Conservation (phyloP, 495 filamentous ascomycete genomes). For the Recurvomyces mirabilis region DNA sequence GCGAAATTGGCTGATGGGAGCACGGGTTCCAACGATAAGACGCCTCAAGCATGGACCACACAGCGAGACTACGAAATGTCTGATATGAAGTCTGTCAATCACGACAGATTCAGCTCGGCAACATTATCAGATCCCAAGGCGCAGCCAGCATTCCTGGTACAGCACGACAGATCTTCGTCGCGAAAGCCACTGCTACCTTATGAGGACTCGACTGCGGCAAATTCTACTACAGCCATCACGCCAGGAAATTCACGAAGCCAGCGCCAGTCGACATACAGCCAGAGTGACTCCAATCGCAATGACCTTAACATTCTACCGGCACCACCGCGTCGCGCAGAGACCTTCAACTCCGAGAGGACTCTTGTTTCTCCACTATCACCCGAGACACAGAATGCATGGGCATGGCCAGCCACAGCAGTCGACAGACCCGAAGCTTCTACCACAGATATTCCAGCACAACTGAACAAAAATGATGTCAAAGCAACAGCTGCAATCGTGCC, state of each 20-base stretch:
- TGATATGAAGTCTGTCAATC: background rate
- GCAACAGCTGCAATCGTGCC: background rate
- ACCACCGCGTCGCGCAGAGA: background rate
- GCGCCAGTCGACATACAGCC: no score
- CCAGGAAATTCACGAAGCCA: background rate
- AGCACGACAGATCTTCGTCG: no score
- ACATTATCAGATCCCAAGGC: no score
- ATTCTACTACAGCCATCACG: background rate
- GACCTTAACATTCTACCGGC: background rate
- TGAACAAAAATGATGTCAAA: no score
- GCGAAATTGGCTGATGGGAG: background rate
- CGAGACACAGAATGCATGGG: no score
- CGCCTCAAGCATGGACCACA: conserved; percentile 6
- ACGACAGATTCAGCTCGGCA: conserved; percentile 1
- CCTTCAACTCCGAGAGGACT: background rate
- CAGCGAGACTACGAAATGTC: conserved; percentile 3
- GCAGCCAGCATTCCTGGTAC: background rate
- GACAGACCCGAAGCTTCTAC: background rate
- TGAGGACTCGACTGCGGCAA: conserved; percentile 8
- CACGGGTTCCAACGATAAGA: background rate
- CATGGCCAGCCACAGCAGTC: background rate
- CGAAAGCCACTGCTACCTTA: background rate
- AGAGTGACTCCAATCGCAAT: no score
- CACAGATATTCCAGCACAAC: background rate
- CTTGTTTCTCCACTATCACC: no score